Base-by-base conservation (phyloP, 495 filamentous ascomycete species). In the Aspergillus indologenus region DNA sequence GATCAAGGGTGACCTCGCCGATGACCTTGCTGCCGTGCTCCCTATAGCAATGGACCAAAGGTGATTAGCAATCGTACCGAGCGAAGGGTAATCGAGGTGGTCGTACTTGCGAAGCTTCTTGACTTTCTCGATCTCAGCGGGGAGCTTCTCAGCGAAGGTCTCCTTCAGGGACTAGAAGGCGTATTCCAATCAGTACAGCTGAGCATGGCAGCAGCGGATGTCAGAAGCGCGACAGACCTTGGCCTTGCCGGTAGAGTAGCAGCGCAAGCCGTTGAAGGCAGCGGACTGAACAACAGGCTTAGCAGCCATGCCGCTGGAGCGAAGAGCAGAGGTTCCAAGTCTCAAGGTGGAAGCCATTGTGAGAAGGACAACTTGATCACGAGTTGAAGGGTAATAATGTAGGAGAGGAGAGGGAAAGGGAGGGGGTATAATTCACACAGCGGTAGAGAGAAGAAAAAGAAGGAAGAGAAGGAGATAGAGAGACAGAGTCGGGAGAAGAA, bases 1-100 rank as follows among this genome's bases (percentile, higher is more conserved):
- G 95, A 81, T 98, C 94, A 67, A 99, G 87, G 58, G 95, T 99
- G 72, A 99, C 90, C 83, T 99, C 92, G 69, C 93, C 92, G 66
- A 99, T 79, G 62, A 97, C 89, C 77, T 91, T 98, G 80, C 81
- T 90, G 73, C 94, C 94, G 73, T 94, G 84, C 64, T 95, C 93
- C 81, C 92, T 96, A 56, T 34, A 58, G n/a, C 50, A 17, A 29
- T 56, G 46, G 56, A 48, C 26, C 9, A 53, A 58, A 47, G 12
- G 45, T 43, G 24, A 24, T 70, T 63, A 75, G 70, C 58, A 54
- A 63, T 59, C 57, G 54, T 56, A 7, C 17, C 40, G 8, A 20
- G 2, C 19, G 0, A 3, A 14, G 24, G 42, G 26, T 34, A 45
- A 51, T 44, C 1, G 53, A 53, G 63, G 45, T 62, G 17, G 47